A percentile compares a stretch with the other conserved stretches of the same genome.
Conservation (phyloP, 2,329 filamentous ascomycete species). For the Magnaporthiopsis rhizophila region DNA sequence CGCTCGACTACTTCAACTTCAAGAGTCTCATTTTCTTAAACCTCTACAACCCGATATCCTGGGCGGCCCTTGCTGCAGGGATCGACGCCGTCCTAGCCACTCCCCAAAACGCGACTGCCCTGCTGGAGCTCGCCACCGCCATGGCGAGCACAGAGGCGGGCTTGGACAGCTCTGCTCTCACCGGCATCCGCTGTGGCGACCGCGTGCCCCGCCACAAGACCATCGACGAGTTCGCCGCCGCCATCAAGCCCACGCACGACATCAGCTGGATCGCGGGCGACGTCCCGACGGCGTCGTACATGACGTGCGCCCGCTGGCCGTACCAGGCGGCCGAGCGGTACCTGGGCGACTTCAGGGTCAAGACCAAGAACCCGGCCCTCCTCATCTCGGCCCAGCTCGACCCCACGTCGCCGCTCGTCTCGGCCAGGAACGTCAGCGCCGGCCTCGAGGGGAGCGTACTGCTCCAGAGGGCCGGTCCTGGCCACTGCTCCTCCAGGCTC, state of each 20-base stretch:
- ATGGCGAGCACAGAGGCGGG: not conserved
- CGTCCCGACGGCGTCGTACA: constrained; percentile 9
- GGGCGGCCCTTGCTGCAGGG: constrained; percentile 4
- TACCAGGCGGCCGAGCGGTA: constrained; percentile 19
- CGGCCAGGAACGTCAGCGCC: constrained; percentile 20
- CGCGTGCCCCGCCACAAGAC: constrained; percentile 3
- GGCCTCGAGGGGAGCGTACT: constrained; percentile 21
- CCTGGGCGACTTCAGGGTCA: constrained; percentile 15
- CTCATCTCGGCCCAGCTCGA: constrained; percentile 22
- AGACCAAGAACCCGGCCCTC: constrained; percentile 20
- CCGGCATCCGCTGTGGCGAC: constrained; percentile 13
- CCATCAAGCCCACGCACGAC: constrained; percentile 10
- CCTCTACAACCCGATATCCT: constrained; percentile 15
- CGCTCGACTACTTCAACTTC: constrained; percentile 18
- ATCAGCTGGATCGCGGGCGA: constrained; percentile 16
- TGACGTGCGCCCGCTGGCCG: constrained; percentile 21
- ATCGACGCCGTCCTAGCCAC: constrained; percentile 9
- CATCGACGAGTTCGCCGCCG: constrained; percentile 7
- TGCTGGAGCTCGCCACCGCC: not conserved
- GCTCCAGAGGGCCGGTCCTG: constrained; percentile 18
- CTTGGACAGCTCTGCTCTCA: not conserved
- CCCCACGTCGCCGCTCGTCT: constrained; percentile 21
- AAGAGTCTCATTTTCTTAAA: constrained; percentile 13
- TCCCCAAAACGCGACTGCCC: not conserved
- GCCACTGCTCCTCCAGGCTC: constrained; percentile 9